A percentile compares a stretch with the other conserved stretches of the same genome.
Evolutionary conservation across 495 filamentous ascomycete genomes (phyloP).

Genomic region (Diplogelasinospora grovesii): DNA sequence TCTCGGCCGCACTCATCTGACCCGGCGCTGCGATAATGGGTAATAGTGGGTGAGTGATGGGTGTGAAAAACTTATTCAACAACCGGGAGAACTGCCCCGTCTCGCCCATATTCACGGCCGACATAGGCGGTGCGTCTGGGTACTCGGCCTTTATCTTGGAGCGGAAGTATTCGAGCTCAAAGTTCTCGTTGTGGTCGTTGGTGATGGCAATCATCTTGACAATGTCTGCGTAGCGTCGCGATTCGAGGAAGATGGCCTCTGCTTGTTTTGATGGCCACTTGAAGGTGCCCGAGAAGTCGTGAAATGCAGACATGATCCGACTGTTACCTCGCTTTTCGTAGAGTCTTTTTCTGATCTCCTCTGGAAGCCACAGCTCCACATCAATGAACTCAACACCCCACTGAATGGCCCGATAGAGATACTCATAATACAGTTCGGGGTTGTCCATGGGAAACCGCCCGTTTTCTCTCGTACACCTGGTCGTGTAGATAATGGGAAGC

Average conservation of each 20-base stretch:
- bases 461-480: conserved; percentile 70
- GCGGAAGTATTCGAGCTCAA: conserved; percentile 81
- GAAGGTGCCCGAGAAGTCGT: conserved; percentile 77
- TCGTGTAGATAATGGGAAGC: conserved; percentile 80
- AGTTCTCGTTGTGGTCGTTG: conserved; percentile 71
- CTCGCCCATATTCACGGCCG: conserved; percentile 80
- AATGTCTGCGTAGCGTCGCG: conserved; percentile 69
- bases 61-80: conserved; percentile 76
- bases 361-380: conserved; percentile 78
- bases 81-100: conserved; percentile 73
- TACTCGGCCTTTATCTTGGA: conserved; percentile 63
- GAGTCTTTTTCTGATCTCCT: conserved; percentile 60
- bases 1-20: conserved; percentile 75
- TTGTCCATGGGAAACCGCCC: conserved; percentile 78
- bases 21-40: conserved; percentile 81
- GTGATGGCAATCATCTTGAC: conserved; percentile 86
- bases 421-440: conserved; percentile 64
- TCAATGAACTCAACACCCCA: conserved; percentile 88
- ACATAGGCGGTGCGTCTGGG: conserved; percentile 59
- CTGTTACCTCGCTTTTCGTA: conserved; percentile 65
- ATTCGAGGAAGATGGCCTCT: conserved; percentile 60
- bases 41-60: conserved; percentile 76
- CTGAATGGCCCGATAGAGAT: conserved; percentile 70
- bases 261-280: conserved; percentile 71
- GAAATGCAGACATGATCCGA: conserved; percentile 78